Evolutionary conservation across 2,329 filamentous ascomycete species (phyloP), one percentile per base, ranked within the genome.

Genomic region (Cytospora paraplurivora): DNA sequence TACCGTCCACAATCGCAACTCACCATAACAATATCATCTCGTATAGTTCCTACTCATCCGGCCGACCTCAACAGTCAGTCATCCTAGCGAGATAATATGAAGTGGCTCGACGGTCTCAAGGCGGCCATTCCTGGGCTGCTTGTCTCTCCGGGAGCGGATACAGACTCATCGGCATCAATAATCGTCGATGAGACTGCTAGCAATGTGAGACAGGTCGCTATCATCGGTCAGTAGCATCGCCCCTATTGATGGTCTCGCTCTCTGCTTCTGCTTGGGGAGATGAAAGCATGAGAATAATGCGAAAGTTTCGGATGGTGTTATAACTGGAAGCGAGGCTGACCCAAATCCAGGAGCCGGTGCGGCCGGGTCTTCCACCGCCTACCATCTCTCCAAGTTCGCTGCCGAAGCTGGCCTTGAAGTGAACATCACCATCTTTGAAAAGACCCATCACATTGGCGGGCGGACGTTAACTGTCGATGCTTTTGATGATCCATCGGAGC

Each of bases 391-490:
- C 47, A 85, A 89, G 71, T 93, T 88, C 74, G 89, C 91, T 27
- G 76, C 84, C 4, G 76, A 85, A 63, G 80, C 82, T n/a, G 79
- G 78, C 19, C 75, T 90, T 19, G 78, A 82, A 1, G 73, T 94
- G 64, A 90, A 96, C 68, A 89, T 98, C 70, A 96, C 93, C 27
- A 81, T 99, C 34, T 97, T 94, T 74, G 95, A 99, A 72, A 89
- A 88, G 69, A 87, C 86, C 17, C 75, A 80, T 37, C 91, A 88
- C 69, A 82, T 98, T 51, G 95, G 95, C 35, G 95, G 95, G 10
- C 90, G 95, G 33, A 90, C 90, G 8, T 91, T 93, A 35, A 98
- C 93, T 0, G 89, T 97, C 19, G 81, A 93, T 71, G 88, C 87
- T 2, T 94, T 90, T 73, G 83, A 85, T 67, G 82, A 94, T 69